Evolutionary conservation across 2,329 filamentous ascomycete genomes (phyloP), one percentile per base, ranked within the genome.

Genomic region (Exserohilum turcica): DNA sequence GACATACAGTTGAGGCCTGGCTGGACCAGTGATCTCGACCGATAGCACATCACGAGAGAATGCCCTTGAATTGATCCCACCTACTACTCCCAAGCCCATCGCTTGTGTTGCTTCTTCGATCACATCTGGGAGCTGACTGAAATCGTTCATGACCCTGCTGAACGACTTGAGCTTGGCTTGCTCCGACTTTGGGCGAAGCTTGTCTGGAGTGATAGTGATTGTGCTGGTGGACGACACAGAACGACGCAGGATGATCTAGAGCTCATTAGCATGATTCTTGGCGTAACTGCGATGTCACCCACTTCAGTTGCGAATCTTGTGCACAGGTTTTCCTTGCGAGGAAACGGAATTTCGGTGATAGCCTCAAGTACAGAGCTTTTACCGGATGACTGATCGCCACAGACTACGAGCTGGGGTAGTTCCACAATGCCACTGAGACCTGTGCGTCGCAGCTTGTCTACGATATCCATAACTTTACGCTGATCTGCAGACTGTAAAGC

Each of bases 311-410:
- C 80, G 54, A 87, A 87, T 0, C 82, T 76, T 0, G 86, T 88
- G 63, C 84, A 87, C 0, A 84, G 51, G 19, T 74, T 80, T 12
- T 80, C 79, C 5, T 85, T 82, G 9, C 79, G 73, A 0, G 84
- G 82, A 40, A 88, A 87, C 0, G 79, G 78, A 1, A 89, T 80
- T 8, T 81, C 79, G 0, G 84, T 84, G 40, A 89, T 83, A 0
- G 85, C 86, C 57, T 88, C 83, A 0, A 88, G 78, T 0, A 87
- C 83, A 0, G 84, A 87, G n/a, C 81, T 85, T 63, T 88, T 88
- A 2, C 85, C 85, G 0, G 81, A 80, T 0, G 81, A 85, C 50
- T 85, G 83, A 48, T 85, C 81, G 4, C 86, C 56, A 15, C 59
- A 63, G 6, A 68, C 65, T 1, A 65, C 52, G 21, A 76, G 43